phyloP scores from a whole-genome alignment of 1,139 yeast genomes.

The Spencermartinsiella ligniputridi region DNA sequence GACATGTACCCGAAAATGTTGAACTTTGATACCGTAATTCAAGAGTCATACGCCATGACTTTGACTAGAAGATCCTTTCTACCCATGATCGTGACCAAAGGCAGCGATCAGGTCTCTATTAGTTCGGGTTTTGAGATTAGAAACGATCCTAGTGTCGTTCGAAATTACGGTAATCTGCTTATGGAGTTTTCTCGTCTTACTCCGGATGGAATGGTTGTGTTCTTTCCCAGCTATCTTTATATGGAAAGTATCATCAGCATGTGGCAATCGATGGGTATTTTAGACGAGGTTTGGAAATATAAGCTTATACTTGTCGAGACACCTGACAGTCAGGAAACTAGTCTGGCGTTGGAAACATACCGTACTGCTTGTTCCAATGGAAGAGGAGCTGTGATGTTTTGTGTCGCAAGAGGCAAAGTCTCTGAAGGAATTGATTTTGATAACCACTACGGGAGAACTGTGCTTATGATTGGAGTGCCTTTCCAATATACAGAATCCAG shows the following conservation, averaged over 20 bases:
- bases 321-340: constrained; percentile 98
- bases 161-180: constrained; percentile 89
- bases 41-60: constrained; percentile 94
- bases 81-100: constrained; percentile 95
- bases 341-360: constrained; percentile 90
- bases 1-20: constrained; percentile 99
- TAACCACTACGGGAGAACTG: constrained; percentile 96
- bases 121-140: constrained; percentile 95
- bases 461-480: constrained; percentile 97
- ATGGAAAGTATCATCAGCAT: constrained; percentile 97
- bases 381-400: constrained; percentile 89
- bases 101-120: constrained; percentile 95
- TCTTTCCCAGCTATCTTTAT: constrained; percentile 92
- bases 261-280: constrained; percentile 98
- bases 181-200: constrained; percentile 92
- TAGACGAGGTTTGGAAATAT: constrained; percentile 98
- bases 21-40: constrained; percentile 89
- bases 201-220: constrained; percentile 97
- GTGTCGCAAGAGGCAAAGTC: constrained; percentile 98
- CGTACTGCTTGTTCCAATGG: constrained; percentile 97
- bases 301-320: constrained; percentile 95
- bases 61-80: constrained; percentile 86
- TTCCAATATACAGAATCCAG: constrained; percentile 98
- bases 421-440: constrained; percentile 99
- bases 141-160: constrained; percentile 94